Evolutionary conservation across 345 rosid species (phyloP).

Genomic region (Salix brachista): DNA sequence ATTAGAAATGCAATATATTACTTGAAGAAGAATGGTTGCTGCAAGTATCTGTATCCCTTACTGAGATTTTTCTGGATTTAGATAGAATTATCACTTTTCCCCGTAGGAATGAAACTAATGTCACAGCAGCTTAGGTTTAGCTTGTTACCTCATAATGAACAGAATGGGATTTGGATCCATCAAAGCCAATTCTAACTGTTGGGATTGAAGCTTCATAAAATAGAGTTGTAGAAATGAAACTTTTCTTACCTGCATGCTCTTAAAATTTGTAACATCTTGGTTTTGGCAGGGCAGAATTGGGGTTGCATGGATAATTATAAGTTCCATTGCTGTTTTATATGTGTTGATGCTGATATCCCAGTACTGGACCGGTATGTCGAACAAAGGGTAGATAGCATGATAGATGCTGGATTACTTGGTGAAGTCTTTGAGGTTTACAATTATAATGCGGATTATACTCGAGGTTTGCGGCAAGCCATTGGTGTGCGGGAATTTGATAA

Average conservation of each 20-base stretch:
- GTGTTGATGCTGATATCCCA: slow-evolving; percentile 60
- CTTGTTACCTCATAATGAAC: background rate
- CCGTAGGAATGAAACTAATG: background rate
- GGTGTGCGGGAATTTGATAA: slow-evolving; percentile 84
- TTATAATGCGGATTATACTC: slow-evolving; percentile 60
- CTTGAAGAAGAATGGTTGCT: background rate
- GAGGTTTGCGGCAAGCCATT: slow-evolving; percentile 83
- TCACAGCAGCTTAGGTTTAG: background rate
- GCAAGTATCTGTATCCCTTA: background rate
- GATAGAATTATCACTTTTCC: background rate
- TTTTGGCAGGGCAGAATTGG: slow-evolving; percentile 96
- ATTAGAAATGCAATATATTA: background rate
- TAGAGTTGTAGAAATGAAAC: background rate
- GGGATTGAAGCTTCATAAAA: background rate
- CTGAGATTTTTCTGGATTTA: background rate
- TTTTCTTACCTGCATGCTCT: slow-evolving; percentile 6
- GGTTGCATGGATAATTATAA: slow-evolving; percentile 58
- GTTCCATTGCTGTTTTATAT: slow-evolving; percentile 71
- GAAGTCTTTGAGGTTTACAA: slow-evolving; percentile 77
- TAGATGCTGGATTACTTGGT: slow-evolving; percentile 65
- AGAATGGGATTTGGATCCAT: background rate
- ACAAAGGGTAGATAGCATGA: slow-evolving; percentile 81
- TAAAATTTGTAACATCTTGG: slow-evolving; percentile 22
- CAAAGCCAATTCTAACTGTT: background rate
- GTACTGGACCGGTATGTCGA: slow-evolving; percentile 69